Percentiles rank a stretch among this genome's conserved stretches.
Evolutionary conservation across 805 yeast genomes (phyloP).

Genomic region (Wickerhamiella alocasiicola): DNA sequence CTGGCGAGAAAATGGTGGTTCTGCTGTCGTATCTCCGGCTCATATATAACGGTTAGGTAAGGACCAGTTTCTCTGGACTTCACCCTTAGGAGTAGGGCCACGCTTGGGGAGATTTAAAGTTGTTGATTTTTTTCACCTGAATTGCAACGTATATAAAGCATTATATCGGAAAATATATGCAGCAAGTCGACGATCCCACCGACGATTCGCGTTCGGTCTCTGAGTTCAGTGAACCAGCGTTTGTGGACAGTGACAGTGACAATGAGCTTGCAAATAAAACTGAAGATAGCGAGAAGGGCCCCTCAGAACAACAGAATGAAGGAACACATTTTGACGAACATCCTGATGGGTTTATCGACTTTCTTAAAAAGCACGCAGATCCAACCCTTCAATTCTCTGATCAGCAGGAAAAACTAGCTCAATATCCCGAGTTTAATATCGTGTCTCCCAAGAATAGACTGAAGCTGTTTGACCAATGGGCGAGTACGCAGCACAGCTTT

Average conservation of each 20-base stretch:
- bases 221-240: too few species aligned
- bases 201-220: too few species aligned
- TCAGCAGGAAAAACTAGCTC: conserved; percentile 31
- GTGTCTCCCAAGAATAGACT: conserved; percentile 29
- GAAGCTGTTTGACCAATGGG: conserved; percentile 38
- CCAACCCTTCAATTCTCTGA: conserved; percentile 33
- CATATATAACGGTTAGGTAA: too few species aligned
- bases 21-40: conserved; percentile 98
- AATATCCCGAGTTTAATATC: conserved; percentile 33
- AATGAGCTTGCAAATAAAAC: neutral
- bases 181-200: too few species aligned
- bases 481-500: conserved; percentile 19
- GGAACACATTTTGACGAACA: neutral
- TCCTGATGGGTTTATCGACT: conserved; percentile 1
- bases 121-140: neutral
- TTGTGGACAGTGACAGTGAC: neutral
- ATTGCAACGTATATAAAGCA: too few species aligned
- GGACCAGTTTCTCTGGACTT: too few species aligned
- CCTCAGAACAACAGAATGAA: neutral
- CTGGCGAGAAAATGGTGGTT: conserved; percentile 98
- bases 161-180: too few species aligned
- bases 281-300: neutral
- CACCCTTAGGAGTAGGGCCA: neutral
- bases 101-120: neutral
- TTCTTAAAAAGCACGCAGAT: conserved; percentile 2